Conservation (phyloP, 1,284 basidiomycete species). For the Sanghuangporus weigelae region DNA sequence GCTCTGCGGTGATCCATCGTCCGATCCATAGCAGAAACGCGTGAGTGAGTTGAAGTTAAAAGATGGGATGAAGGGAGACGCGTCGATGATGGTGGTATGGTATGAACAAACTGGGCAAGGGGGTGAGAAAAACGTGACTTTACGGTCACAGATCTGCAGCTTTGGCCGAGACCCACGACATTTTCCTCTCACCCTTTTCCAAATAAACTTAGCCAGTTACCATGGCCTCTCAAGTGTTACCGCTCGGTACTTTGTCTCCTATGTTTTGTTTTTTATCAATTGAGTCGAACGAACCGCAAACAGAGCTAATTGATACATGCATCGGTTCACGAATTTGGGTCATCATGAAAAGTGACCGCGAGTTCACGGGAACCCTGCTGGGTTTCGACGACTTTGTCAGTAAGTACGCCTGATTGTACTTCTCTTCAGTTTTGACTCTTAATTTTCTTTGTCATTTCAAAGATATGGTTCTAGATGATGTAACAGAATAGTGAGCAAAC, state of each 20-base stretch:
- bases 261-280: background rate
- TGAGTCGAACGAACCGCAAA: background rate
- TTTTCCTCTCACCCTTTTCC: background rate
- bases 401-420: constrained; percentile 47
- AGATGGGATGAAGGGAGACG: constrained; percentile 7
- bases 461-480: constrained; percentile 99
- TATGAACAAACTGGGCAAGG: constrained; percentile 8
- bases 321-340: constrained; percentile 96
- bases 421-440: background rate
- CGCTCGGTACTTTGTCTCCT: constrained; percentile 35
- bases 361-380: constrained; percentile 92
- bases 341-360: constrained; percentile 93
- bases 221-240: constrained; percentile 54
- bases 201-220: constrained; percentile 8
- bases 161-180: background rate
- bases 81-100: constrained; percentile 6
- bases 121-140: background rate
- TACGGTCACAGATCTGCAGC: background rate
- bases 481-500: constrained; percentile 83
- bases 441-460: background rate
- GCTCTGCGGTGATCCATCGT: constrained; percentile 18
- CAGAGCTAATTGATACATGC: constrained; percentile 91
- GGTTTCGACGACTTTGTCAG: constrained; percentile 99
- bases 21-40: constrained; percentile 12
- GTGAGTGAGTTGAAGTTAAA: background rate